Percentiles rank a stretch among this genome's conserved stretches.
phyloP scores from a whole-genome alignment of 2,329 filamentous ascomycete genomes.

The Ceratocystis ficicola region DNA sequence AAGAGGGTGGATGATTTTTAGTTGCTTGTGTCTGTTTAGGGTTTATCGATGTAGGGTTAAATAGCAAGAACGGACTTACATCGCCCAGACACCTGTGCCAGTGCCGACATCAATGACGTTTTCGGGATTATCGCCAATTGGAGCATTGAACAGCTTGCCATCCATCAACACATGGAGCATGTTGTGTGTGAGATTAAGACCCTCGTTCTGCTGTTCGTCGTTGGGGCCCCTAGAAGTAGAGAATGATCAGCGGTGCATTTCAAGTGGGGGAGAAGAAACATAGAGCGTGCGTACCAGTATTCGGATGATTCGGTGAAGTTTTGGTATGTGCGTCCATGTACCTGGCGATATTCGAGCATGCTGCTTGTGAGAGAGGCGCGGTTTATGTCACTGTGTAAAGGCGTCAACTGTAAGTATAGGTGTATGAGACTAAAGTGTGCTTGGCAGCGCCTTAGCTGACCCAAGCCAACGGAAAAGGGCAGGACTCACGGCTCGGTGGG shows the following conservation, averaged over 20 bases:
- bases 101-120: conserved; percentile 29
- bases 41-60: neutral
- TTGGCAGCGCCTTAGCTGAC: neutral
- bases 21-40: neutral
- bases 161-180: conserved; percentile 21
- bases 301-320: conserved; percentile 26
- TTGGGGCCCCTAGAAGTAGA: conserved; percentile 24
- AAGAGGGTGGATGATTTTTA: neutral
- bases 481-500: conserved; percentile 16
- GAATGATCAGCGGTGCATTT: neutral
- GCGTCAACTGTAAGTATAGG: neutral
- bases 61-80: conserved; percentile 29
- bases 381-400: conserved; percentile 16
- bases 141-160: conserved; percentile 22
- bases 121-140: conserved; percentile 25
- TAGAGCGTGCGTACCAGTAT: conserved; percentile 25
- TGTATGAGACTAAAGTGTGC: neutral
- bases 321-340: conserved; percentile 28
- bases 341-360: conserved; percentile 27
- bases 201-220: conserved; percentile 26
- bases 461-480: neutral
- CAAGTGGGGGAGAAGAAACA: neutral
- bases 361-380: conserved; percentile 28
- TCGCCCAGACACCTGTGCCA: conserved; percentile 30
- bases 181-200: conserved; percentile 20